Evolutionary conservation across 23 red algal species (phyloP).

Genomic region (Cyanidiococcus yangmingshanensis): DNA sequence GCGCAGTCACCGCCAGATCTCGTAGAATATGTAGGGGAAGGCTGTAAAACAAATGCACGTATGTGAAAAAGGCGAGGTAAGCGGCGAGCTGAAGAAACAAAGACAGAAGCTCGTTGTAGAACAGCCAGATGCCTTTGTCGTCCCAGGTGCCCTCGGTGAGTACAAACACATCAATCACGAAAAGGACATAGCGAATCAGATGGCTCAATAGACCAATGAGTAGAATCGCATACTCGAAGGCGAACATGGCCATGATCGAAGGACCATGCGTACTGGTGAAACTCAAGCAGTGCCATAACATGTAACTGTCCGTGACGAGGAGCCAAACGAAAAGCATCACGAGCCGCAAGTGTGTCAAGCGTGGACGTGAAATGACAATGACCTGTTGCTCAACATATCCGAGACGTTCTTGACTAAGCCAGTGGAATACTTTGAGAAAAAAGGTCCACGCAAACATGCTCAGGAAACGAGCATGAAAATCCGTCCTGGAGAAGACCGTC

Average conservation of each 20-base stretch:
- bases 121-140: conserved; percentile 54
- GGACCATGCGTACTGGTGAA: conserved; percentile 31
- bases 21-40: conserved; percentile 92
- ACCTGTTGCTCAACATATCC: conserved; percentile 83
- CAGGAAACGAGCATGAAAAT: conserved; percentile 72
- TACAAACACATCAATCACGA: conserved; percentile 43
- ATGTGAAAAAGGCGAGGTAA: conserved; percentile 86
- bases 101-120: conserved; percentile 77
- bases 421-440: conserved; percentile 87
- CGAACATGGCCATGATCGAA: conserved; percentile 73
- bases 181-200: conserved; percentile 48
- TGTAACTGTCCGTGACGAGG: conserved; percentile 31
- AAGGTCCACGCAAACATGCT: conserved; percentile 58
- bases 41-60: conserved; percentile 76
- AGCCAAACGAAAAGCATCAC: conserved; percentile 53
- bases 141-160: conserved; percentile 70
- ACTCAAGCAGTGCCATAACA: conserved; percentile 34
- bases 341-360: conserved; percentile 49
- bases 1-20: conserved; percentile 70
- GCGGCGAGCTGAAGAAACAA: conserved; percentile 72
- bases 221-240: conserved; percentile 83
- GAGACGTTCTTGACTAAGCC: conserved; percentile 78
- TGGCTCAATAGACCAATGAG: conserved; percentile 53
- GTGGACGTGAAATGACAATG: conserved; percentile 17
- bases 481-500: conserved; percentile 81